A percentile compares a stretch with the other conserved stretches of the same genome.
Conservation (phyloP, 495 filamentous ascomycete species). For the Neurospora sp. region DNA sequence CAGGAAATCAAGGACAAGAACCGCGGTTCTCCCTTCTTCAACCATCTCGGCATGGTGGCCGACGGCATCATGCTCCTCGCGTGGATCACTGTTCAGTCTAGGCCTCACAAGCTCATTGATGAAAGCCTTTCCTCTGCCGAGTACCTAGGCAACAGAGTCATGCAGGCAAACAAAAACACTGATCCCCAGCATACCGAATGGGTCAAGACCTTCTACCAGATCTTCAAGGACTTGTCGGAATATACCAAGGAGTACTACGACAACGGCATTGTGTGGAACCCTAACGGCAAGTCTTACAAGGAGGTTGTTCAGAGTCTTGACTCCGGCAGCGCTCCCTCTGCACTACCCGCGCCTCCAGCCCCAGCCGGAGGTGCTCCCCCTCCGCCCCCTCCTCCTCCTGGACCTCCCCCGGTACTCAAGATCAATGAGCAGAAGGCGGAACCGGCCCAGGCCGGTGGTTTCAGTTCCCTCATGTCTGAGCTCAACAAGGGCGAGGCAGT, state of each 20-base stretch:
- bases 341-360: constrained; percentile 21
- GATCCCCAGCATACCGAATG: constrained; percentile 73
- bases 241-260: constrained; percentile 76
- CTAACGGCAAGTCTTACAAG: constrained; percentile 61
- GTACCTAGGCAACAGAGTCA: constrained; percentile 84
- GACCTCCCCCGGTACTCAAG: constrained; percentile 41
- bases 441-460: constrained; percentile 37
- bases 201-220: constrained; percentile 76
- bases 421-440: constrained; percentile 33
- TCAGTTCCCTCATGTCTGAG: constrained; percentile 79
- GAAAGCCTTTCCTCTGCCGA: constrained; percentile 71
- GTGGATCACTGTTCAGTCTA: constrained; percentile 72
- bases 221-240: constrained; percentile 67
- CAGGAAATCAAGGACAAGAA: constrained; percentile 71
- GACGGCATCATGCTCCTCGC: constrained; percentile 77
- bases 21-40: constrained; percentile 56
- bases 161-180: constrained; percentile 73
- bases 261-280: constrained; percentile 79
- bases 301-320: constrained; percentile 49
- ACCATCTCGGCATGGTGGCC: constrained; percentile 74
- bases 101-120: constrained; percentile 70
- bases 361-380: constrained; percentile 41
- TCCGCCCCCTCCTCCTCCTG: constrained; percentile 71
- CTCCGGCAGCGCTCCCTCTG: constrained; percentile 18
- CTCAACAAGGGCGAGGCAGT: constrained; percentile 81